Percentiles rank a stretch among this genome's conserved stretches.
These are phyloP conservation scores for Yamadazyma tumulicola DNA, from an alignment of 805 yeast genomes.

Conservation along the genomic window DNA sequence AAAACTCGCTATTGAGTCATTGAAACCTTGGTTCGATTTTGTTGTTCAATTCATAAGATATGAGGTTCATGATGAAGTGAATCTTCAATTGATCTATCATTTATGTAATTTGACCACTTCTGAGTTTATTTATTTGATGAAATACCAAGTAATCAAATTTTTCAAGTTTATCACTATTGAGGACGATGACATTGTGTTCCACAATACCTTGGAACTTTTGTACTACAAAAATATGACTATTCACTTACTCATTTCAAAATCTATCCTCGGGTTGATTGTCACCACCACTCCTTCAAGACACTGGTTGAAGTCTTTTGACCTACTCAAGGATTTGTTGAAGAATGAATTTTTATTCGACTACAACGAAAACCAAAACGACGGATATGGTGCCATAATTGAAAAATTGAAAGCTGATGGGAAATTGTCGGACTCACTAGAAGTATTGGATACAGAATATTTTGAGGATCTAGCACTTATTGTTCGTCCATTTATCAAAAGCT, in stretches of 20 bases:
- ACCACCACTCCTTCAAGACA: conserved; percentile 8
- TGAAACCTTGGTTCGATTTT: conserved; percentile 29
- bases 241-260: conserved; percentile 50
- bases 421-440: conserved; percentile 13
- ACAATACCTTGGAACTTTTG: conserved; percentile 51
- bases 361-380: conserved; percentile 28
- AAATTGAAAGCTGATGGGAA: conserved; percentile 17
- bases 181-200: conserved; percentile 26
- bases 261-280: conserved; percentile 40
- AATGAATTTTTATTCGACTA: conserved; percentile 43
- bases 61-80: conserved; percentile 21
- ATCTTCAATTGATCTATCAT: conserved; percentile 18
- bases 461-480: conserved; percentile 12
- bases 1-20: conserved; percentile 15
- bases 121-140: conserved; percentile 16
- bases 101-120: conserved; percentile 17
- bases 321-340: conserved; percentile 37
- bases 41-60: conserved; percentile 18
- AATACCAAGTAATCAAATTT: conserved; percentile 19
- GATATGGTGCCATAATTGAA: conserved; percentile 24
- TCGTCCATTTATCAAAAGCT: conserved; percentile 12
- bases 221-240: conserved; percentile 57
- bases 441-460: conserved; percentile 22
- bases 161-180: conserved; percentile 23
- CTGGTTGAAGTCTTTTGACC: conserved; percentile 25